Conservation (phyloP, 225 moss, liverwort and hornwort genomes). For the Pseudisothecium myosuroides region DNA sequence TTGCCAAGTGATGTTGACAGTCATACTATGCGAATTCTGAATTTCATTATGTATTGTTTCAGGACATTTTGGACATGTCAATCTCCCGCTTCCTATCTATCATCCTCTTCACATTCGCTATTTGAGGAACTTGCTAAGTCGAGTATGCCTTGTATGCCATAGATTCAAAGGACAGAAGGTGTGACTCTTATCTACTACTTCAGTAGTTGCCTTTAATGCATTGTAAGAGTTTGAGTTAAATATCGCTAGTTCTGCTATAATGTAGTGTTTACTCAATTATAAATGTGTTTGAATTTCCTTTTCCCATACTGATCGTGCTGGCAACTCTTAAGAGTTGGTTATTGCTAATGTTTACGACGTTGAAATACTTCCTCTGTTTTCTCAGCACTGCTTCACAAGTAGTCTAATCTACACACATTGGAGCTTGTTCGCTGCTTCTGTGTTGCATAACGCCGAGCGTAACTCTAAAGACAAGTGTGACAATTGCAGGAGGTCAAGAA, state of each 20-base stretch:
- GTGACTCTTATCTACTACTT: slow-evolving; percentile 3
- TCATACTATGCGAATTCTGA: not conserved
- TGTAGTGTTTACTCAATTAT: not conserved
- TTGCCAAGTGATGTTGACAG: not conserved
- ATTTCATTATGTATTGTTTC: slow-evolving; percentile 1
- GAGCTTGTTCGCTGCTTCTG: slow-evolving; percentile 3
- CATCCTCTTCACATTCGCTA: slow-evolving; percentile 41
- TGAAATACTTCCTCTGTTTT: not conserved
- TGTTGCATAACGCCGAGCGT: not conserved
- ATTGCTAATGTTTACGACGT: not conserved
- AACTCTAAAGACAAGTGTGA: slow-evolving; percentile 12
- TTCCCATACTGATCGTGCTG: not conserved
- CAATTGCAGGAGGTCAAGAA: slow-evolving; percentile 29
- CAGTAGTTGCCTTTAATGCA: not conserved
- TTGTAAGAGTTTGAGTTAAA: not conserved
- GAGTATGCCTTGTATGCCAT: slow-evolving; percentile 41
- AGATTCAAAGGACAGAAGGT: slow-evolving; percentile 38
- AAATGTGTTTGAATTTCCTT: not conserved
- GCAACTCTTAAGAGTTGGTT: not conserved
- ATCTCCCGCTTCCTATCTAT: slow-evolving; percentile 22
- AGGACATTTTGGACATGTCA: slow-evolving; percentile 58
- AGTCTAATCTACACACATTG: not conserved
- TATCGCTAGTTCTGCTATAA: not conserved
- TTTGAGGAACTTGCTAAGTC: slow-evolving; percentile 23
- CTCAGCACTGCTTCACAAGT: not conserved